These are phyloP conservation scores for Nakazawaea ernobii DNA, from an alignment of 805 yeast species.

Conservation along the genomic window DNA sequence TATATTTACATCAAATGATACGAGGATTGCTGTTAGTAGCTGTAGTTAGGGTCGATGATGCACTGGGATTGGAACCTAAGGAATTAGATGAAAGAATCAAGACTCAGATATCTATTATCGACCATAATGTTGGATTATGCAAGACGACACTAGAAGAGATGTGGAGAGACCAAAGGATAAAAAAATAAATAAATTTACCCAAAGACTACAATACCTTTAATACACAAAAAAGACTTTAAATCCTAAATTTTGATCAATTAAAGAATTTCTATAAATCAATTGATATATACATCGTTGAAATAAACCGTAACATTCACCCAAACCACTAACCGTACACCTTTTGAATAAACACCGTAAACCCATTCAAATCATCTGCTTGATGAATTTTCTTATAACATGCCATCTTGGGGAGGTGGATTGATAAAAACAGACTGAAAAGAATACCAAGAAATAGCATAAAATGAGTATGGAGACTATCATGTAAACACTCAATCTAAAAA, in stretches of 20 bases:
- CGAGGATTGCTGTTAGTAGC: conserved; percentile 91
- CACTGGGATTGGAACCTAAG: conserved; percentile 11
- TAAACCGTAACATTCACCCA: background rate
- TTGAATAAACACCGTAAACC: background rate
- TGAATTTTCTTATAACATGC: background rate
- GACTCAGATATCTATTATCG: conserved; percentile 60
- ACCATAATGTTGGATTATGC: conserved; percentile 81
- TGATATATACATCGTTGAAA: background rate
- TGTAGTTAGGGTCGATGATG: conserved; percentile 61
- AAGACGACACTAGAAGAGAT: conserved; percentile 70
- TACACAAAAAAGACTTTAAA: too few relatives aligned
- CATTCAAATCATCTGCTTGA: background rate
- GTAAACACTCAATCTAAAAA: background rate
- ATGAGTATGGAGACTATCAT: background rate
- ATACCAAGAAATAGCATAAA: conserved; percentile 1
- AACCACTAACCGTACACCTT: background rate
- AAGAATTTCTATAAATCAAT: background rate
- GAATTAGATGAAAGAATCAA: conserved; percentile 30
- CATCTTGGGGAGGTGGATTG: conserved; percentile 10
- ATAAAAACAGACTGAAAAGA: conserved; percentile 7
- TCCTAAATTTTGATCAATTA: too few relatives aligned
- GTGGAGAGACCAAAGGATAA: conserved; percentile 44
- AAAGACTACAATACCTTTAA: background rate
- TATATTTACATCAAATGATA: conserved; percentile 87
- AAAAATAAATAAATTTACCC: background rate